A percentile compares a stretch with the other conserved stretches of the same genome.
Evolutionary conservation across 345 rosid species (phyloP).

Genomic region (Jatropha curcas): DNA sequence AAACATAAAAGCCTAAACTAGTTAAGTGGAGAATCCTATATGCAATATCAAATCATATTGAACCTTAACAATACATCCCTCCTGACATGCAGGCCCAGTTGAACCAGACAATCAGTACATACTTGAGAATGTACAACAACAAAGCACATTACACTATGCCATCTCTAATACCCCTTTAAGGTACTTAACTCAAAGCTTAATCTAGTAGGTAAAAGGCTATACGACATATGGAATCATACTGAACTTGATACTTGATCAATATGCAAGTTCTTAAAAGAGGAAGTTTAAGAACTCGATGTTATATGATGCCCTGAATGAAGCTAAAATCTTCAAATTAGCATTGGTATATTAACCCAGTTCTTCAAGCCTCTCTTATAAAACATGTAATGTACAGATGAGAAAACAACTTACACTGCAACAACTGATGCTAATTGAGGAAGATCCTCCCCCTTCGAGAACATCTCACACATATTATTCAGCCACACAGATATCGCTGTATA

Average conservation of each 20-base stretch:
- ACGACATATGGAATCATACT: neutral
- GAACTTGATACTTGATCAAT: neutral
- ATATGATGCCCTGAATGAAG: neutral
- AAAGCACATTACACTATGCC: neutral
- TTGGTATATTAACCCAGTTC: neutral
- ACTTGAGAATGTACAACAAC: neutral
- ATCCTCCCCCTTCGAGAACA: constrained; percentile 57
- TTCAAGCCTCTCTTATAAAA: neutral
- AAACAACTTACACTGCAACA: constrained; percentile 69
- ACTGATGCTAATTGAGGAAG: constrained; percentile 84
- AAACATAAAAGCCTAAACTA: neutral
- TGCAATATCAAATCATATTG: neutral
- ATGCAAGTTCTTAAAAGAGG: neutral
- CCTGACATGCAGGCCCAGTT: neutral
- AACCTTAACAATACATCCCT: neutral
- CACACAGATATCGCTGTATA: constrained; percentile 74
- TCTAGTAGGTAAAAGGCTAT: neutral
- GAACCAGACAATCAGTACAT: neutral
- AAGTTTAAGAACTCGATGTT: neutral
- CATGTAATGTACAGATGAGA: constrained; percentile 14
- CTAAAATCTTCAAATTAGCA: neutral
- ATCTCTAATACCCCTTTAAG: neutral
- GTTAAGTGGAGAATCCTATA: neutral
- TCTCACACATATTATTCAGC: constrained; percentile 60
- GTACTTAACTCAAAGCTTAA: neutral